These are phyloP conservation scores for Tuber aestivum DNA, from an alignment of 495 filamentous ascomycete genomes.

Conservation along the genomic window DNA sequence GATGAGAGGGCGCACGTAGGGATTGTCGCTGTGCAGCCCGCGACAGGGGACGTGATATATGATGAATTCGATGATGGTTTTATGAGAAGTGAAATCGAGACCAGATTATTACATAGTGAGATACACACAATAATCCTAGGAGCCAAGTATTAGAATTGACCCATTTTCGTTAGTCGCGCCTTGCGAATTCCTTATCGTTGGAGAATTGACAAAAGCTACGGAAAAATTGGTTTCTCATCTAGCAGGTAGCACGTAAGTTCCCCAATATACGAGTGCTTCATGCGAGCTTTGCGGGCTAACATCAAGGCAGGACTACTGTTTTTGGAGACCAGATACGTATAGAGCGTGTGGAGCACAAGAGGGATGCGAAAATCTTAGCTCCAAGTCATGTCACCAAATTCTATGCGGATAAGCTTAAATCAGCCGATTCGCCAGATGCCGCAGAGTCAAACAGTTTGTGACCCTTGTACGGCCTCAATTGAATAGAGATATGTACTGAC, in stretches of 20 bases:
- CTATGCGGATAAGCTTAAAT: slow-evolving; percentile 80
- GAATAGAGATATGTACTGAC: slow-evolving; percentile 48
- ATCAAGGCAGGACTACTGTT: slow-evolving; percentile 59
- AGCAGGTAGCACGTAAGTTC: slow-evolving; percentile 57
- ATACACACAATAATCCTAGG: background rate
- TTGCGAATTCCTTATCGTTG: slow-evolving; percentile 93
- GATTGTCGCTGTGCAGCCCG: slow-evolving; percentile 89
- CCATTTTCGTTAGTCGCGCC: slow-evolving; percentile 57
- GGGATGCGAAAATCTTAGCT: slow-evolving; percentile 72
- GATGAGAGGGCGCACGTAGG: slow-evolving; percentile 93
- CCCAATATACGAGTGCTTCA: background rate
- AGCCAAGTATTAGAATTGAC: slow-evolving; percentile 1
- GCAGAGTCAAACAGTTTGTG: slow-evolving; percentile 40
- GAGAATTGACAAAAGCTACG: slow-evolving; percentile 83
- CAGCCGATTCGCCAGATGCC: slow-evolving; percentile 45
- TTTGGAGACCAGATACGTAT: slow-evolving; percentile 87
- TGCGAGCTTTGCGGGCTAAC: slow-evolving; percentile 6
- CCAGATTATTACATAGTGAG: slow-evolving; percentile 70
- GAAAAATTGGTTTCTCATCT: slow-evolving; percentile 90
- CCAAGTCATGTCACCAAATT: slow-evolving; percentile 88
- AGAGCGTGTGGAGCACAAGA: slow-evolving; percentile 54
- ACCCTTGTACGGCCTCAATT: background rate
- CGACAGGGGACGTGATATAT: slow-evolving; percentile 92
- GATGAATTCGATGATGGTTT: slow-evolving; percentile 97
- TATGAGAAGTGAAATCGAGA: slow-evolving; percentile 96